Evolutionary conservation across 2,329 filamentous ascomycete species (phyloP), one percentile per base, ranked within the genome.

Genomic region (Talaromyces amestolkiae): DNA sequence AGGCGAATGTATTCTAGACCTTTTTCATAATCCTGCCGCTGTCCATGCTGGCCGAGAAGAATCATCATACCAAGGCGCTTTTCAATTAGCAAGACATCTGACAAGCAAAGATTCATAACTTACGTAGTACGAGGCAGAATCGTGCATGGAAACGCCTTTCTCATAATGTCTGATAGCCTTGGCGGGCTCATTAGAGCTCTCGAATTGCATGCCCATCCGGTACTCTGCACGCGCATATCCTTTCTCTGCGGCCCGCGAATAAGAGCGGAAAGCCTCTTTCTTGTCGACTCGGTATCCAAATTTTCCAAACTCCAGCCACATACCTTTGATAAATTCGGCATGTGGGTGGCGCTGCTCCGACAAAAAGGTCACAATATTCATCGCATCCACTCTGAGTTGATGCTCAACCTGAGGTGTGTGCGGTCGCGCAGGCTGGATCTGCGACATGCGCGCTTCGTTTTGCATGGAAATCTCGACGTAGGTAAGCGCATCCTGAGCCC

Each of bases 221-320:
- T 99, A 99, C 77, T 98, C 92, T 22, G 95, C 93, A 71, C 95
- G 86, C 24, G 90, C 87, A 79, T 93, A 96, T 65, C 92, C 92
- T 71, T 91, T 89, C 71, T 93, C 90, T 35, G 92, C 90, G n/a
- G 95, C 91, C 72, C 89, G 85, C 68, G 89, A 88, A 79, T 98
- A 99, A 72, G 90, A 91, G 67, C 88, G 81, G 76, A 96, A 98
- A 8, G 95, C 94, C 79, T 97, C 94, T 73, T 94, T 93, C 81
- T 96, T 97, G 82, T 99, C 95, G 67, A 93, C 84, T 33, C 93
- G 88, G 77, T 90, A 88, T 45, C 92, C 93, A 75, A 97, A 98
- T 75, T 97, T 96, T 71, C 95, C 95, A 83, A 98, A 99, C 76
- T 99, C 95, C 60, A 96, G 84, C 95, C 95, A 99, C 85, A 96